Base-by-base conservation (phyloP, 1,284 basidiomycete genomes). In the Ceratobasidium papillatum region DNA sequence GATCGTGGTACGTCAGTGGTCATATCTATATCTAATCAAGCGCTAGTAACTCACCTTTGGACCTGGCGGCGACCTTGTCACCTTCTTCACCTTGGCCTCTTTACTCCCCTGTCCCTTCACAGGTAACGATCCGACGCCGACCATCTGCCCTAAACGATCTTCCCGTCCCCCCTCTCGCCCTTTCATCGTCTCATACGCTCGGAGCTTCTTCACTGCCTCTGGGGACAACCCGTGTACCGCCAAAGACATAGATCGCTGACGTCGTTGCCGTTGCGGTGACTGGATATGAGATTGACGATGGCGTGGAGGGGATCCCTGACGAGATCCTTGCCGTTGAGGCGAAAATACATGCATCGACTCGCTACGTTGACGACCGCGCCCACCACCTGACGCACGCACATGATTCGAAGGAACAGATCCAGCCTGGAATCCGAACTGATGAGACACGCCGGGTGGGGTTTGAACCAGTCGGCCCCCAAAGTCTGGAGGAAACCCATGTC, bases 171-270 rank as follows among this genome's bases (percentile, higher is more conserved):
- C 56, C n/a, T 38, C 68, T 17, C 49, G 68, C 11, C 54, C 38
- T 22, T 71, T 71, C 22, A 61, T n/a, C 2, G 52, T 58, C 30
- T 71, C 68, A 49, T 71, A 71, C 25, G 36, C 49, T 12, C 68
- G 68, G 1, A 71, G 68, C 43, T 71, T 71, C 43, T 71, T 71
- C 17, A 71, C 68, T 1, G 68, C 68, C 25, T 71, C 68, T 3
- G 68, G 54, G 17, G 68, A 71, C 22, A 71, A 41, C 34, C 68
- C 68, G 11, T 59, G 54, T 1, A 71, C 68, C 11, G 25, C 32
- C 52, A 56, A 30, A 1, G 68, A 71, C 25, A 22, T 47, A 22
- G 68, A 71, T 25, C 68, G 68, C 36, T 45, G 68, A 17, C 68
- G 52, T 19, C 68, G 68, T 3, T 45, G 25, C 1, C 51, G 65